Percentiles rank a stretch among this genome's conserved stretches.
Conservation (phyloP, 2,329 filamentous ascomycete genomes). For the Rachicladosporium sp. region DNA sequence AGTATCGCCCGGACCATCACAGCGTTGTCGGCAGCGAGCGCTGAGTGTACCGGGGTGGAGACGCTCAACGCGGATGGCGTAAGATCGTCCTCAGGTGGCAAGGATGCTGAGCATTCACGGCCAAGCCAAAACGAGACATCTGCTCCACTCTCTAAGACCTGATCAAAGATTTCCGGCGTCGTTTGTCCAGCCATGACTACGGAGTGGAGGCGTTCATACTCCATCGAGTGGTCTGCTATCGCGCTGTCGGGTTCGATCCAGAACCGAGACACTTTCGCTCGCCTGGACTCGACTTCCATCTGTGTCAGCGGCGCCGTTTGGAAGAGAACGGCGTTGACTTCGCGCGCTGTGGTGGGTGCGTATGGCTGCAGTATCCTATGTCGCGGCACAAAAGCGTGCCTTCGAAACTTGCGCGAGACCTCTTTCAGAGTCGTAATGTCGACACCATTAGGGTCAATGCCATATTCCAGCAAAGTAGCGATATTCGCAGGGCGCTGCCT, state of each 20-base stretch:
- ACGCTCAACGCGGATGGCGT: conserved; percentile 3
- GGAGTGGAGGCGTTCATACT: conserved; percentile 1
- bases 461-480: not conserved
- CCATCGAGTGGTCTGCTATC: not conserved
- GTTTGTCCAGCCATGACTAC: conserved; percentile 1
- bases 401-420: not conserved
- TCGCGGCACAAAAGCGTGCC: too few relatives aligned
- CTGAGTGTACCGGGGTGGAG: conserved; percentile 5
- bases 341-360: too few relatives aligned
- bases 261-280: not conserved
- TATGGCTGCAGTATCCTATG: too few relatives aligned
- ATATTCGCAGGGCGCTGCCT: not conserved
- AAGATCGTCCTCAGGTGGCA: not conserved
- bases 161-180: not conserved
- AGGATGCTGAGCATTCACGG: not conserved
- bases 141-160: not conserved
- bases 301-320: too few relatives aligned
- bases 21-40: not conserved
- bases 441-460: not conserved
- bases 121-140: not conserved
- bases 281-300: too few relatives aligned
- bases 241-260: not conserved
- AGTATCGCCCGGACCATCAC: conserved; percentile 1
- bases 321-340: too few relatives aligned
- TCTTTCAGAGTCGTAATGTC: not conserved